Evolutionary conservation across 192 early-diverging fungal species (phyloP), one percentile per base, ranked within the genome.

Genomic region (Allomyces macrogynus): DNA sequence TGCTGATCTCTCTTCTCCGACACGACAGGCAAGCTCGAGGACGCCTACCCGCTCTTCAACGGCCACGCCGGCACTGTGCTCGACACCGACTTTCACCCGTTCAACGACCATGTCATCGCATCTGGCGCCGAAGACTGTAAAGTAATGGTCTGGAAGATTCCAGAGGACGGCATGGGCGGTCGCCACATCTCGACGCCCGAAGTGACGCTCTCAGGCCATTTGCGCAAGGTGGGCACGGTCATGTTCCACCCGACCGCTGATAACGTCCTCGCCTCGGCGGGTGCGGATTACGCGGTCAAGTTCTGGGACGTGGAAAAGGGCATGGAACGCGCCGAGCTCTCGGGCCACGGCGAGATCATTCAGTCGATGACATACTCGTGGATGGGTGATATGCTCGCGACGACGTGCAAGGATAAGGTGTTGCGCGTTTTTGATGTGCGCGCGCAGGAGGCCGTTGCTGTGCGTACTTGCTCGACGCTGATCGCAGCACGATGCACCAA

Each of bases 31-130:
- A 99, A 99, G 78, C 77, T 95, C 42, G 80, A 84, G 40, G 89
- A 90, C 67, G 84, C 86, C 61, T 83, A 86, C 63, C 94, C 96
- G 1, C 76, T 95, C 23, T 92, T 90, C 66, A 84, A 86, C 66
- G 94, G 91, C 32, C 96, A 99, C 69, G 84, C 87, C 16, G 93
- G 85, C 10, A 85, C 96, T 18, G 96, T 99, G 23, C 78, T 99
- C 64, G 96, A 99, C 74, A 99, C 94, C 23, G 90, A 90, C 69
- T 99, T 97, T 67, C 89, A 93, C 70, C 94, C 92, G 24, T 99
- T 96, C 77, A 96, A 97, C 67, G 96, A 99, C 73, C 82, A 93
- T 75, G 77, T 99, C 64, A 81, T 99, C 69, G 96, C 96, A 23
- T 88, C 86, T 11, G 82, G 77, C 62, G 76, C 84, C 20, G 88